phyloP scores from a whole-genome alignment of 805 yeast species.

The Saturnispora ahearnii region DNA sequence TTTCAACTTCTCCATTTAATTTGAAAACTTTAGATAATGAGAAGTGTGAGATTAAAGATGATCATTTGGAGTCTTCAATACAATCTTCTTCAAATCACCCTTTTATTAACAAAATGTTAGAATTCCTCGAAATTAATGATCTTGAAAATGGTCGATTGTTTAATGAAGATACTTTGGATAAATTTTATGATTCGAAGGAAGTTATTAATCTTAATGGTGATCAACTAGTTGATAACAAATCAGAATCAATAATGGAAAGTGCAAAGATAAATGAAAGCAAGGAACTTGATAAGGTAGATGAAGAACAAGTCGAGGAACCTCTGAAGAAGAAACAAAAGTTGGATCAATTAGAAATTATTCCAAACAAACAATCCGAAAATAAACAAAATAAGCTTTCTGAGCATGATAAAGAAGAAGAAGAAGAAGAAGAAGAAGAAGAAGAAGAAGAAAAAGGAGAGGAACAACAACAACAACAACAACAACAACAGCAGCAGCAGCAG shows the following conservation, averaged over 20 bases:
- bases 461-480: conserved; percentile 5
- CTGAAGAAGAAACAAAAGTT: conserved; percentile 1
- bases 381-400: neutral
- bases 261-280: too few species aligned
- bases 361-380: neutral
- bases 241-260: neutral
- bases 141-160: conserved; percentile 38
- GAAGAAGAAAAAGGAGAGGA: neutral
- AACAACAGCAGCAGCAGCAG: neutral
- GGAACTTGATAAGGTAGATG: neutral
- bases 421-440: neutral
- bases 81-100: neutral
- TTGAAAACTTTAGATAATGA: conserved; percentile 33
- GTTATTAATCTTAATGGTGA: neutral
- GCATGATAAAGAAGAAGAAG: neutral
- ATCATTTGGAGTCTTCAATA: neutral
- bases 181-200: neutral
- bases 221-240: conserved; percentile 10
- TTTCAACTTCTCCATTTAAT: conserved; percentile 43
- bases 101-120: conserved; percentile 24
- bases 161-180: conserved; percentile 12
- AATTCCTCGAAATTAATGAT: conserved; percentile 45
- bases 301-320: neutral
- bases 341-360: neutral
- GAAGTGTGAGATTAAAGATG: conserved; percentile 27